Evolutionary conservation across 495 filamentous ascomycete species (phyloP).

Genomic region (Aspergillus olivimuriae): DNA sequence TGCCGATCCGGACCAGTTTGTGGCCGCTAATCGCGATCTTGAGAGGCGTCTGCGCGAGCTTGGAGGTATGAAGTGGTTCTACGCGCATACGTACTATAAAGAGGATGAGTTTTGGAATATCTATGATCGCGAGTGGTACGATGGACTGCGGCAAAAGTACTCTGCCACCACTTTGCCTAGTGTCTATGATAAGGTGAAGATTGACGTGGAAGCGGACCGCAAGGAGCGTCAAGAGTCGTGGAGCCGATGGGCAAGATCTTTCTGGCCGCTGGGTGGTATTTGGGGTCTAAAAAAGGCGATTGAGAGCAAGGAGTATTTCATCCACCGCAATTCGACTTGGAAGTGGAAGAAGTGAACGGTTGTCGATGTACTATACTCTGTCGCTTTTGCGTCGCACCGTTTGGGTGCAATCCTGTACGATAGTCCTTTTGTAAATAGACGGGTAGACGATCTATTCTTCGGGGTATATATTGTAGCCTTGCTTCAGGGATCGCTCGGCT

Average conservation of each 20-base stretch:
- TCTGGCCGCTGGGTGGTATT: slow-evolving; percentile 46
- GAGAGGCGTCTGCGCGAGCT: slow-evolving; percentile 54
- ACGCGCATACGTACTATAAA: slow-evolving; percentile 40
- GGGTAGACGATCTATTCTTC: too few relatives aligned
- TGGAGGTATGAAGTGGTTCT: slow-evolving; percentile 52
- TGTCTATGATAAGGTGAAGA: slow-evolving; percentile 42
- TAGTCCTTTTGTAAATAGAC: background rate
- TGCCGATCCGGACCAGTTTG: slow-evolving; percentile 20
- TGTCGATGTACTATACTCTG: slow-evolving; percentile 2
- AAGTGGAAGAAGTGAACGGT: slow-evolving; percentile 25
- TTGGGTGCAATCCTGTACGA: background rate
- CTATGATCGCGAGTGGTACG: slow-evolving; percentile 39
- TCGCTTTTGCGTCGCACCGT: too few relatives aligned
- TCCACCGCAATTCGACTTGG: slow-evolving; percentile 47
- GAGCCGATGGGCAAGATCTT: slow-evolving; percentile 11
- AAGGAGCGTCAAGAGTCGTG: slow-evolving; percentile 10
- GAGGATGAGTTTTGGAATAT: slow-evolving; percentile 43
- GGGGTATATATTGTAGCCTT: too few relatives aligned
- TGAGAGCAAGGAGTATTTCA: slow-evolving; percentile 46
- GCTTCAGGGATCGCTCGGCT: too few relatives aligned
- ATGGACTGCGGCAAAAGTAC: slow-evolving; percentile 37
- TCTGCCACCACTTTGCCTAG: slow-evolving; percentile 31
- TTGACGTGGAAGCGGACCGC: slow-evolving; percentile 8
- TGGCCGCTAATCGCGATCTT: slow-evolving; percentile 52
- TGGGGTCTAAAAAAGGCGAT: slow-evolving; percentile 53